Percentiles rank a stretch among this genome's conserved stretches.
These are phyloP conservation scores for Talaromyces wortmannii DNA, from an alignment of 495 filamentous ascomycete genomes.

Conservation along the genomic window DNA sequence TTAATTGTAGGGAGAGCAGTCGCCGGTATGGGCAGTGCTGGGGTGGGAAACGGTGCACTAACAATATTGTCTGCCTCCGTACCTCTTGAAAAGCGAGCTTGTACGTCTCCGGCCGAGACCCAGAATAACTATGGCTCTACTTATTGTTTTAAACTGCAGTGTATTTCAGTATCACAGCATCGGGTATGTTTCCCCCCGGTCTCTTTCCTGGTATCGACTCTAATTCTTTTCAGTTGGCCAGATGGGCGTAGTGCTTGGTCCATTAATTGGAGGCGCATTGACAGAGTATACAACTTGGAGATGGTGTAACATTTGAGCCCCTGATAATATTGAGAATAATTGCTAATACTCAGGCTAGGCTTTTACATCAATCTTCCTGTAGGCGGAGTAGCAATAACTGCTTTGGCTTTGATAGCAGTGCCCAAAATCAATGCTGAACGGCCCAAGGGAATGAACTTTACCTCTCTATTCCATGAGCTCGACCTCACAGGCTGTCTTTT, in stretches of 20 bases:
- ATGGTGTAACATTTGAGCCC: slow-evolving; percentile 26
- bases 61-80: slow-evolving; percentile 42
- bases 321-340: not conserved
- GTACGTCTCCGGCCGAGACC: slow-evolving; percentile 7
- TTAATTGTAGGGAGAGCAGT: slow-evolving; percentile 38
- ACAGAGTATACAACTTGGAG: slow-evolving; percentile 41
- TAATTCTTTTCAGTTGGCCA: slow-evolving; percentile 8
- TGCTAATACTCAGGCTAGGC: slow-evolving; percentile 19
- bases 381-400: slow-evolving; percentile 35
- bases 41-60: slow-evolving; percentile 43
- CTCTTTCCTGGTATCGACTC: not conserved
- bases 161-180: not conserved
- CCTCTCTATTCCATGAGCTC: slow-evolving; percentile 15
- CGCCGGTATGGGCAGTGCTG: slow-evolving; percentile 31
- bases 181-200: not conserved
- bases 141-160: not conserved
- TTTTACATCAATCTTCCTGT: slow-evolving; percentile 62
- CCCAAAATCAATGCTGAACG: slow-evolving; percentile 20
- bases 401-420: slow-evolving; percentile 32
- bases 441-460: slow-evolving; percentile 3
- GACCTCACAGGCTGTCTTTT: slow-evolving; percentile 30
- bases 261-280: slow-evolving; percentile 47
- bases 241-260: slow-evolving; percentile 29
- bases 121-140: not conserved
- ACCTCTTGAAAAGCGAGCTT: slow-evolving; percentile 37